Evolutionary conservation across 768 basidiomycete species (phyloP).

Genomic region (Lactarius hatsudake): DNA sequence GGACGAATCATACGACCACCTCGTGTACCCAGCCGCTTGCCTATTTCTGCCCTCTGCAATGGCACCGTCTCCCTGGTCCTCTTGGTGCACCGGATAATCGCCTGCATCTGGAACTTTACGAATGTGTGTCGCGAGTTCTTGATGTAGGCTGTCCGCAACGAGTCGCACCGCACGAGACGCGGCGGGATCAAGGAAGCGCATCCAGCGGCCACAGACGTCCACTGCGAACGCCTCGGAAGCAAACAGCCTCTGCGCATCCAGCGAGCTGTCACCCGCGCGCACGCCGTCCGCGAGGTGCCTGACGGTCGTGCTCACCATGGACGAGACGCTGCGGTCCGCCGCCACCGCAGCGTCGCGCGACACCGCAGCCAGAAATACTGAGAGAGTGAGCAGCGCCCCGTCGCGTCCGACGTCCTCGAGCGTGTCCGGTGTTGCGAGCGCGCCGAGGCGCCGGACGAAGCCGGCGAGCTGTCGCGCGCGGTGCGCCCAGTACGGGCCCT

Average conservation of each 20-base stretch:
- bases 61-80: not conserved
- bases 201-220: not conserved
- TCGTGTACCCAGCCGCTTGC: not conserved
- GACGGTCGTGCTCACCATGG: slow-evolving; percentile 10
- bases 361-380: not conserved
- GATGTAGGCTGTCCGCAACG: not conserved
- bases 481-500: slow-evolving; percentile 8
- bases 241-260: slow-evolving; percentile 5
- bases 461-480: slow-evolving; percentile 2
- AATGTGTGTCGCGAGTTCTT: not conserved
- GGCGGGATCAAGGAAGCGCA: not conserved
- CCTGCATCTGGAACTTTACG: not conserved
- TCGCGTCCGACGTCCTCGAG: slow-evolving; percentile 1
- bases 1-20: not conserved
- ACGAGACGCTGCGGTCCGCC: not conserved
- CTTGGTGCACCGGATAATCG: not conserved
- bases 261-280: slow-evolving; percentile 1
- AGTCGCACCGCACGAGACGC: not conserved
- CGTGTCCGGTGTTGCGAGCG: not conserved
- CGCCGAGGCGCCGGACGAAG: not conserved
- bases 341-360: not conserved
- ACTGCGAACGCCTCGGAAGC: not conserved
- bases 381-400: slow-evolving; percentile 2
- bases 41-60: not conserved
- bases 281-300: slow-evolving; percentile 11